Evolutionary conservation across 352 stramenopile genomes (phyloP).

Genomic region (Globisporangium echinulatum): DNA sequence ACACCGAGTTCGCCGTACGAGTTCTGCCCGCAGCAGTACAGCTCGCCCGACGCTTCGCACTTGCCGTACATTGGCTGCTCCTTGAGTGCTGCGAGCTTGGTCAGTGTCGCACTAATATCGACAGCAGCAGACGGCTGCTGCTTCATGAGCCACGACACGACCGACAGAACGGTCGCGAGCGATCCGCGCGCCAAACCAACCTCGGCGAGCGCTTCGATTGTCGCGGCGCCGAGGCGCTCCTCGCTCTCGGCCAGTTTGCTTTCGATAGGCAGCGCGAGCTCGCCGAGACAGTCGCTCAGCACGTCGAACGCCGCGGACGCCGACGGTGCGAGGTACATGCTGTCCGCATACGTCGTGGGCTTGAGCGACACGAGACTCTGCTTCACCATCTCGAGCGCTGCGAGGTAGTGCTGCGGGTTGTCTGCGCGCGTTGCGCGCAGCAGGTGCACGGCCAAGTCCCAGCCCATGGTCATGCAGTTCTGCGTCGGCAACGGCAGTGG

Average conservation of each 20-base stretch:
- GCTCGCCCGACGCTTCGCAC: conserved; percentile 75
- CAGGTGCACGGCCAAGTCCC: conserved; percentile 71
- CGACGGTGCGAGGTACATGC: conserved; percentile 77
- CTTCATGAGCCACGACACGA: conserved; percentile 68
- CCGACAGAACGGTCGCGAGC: conserved; percentile 59
- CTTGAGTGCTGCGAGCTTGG: conserved; percentile 71
- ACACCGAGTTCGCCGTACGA: conserved; percentile 85
- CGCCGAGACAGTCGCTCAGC: conserved; percentile 60
- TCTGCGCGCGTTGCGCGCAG: conserved; percentile 59
- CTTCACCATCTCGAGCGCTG: conserved; percentile 71
- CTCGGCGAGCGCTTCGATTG: conserved; percentile 71
- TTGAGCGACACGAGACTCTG: conserved; percentile 62
- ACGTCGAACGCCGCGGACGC: conserved; percentile 66
- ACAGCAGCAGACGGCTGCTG: conserved; percentile 35
- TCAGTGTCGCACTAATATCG: conserved; percentile 44
- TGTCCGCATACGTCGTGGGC: conserved; percentile 72
- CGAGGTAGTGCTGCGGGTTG: conserved; percentile 61
- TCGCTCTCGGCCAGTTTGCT: conserved; percentile 18
- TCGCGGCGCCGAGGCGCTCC: conserved; percentile 29
- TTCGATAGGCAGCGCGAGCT: conserved; percentile 25
- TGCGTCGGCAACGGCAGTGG: conserved; percentile 76
- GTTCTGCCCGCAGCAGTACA: conserved; percentile 86
- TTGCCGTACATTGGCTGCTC: conserved; percentile 85
- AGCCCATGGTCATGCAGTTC: conserved; percentile 79
- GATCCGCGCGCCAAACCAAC: conserved; percentile 68